Evolutionary conservation across 2,329 filamentous ascomycete genomes (phyloP), one percentile per base, ranked within the genome.

Genomic region (Cytospora schulzeri): DNA sequence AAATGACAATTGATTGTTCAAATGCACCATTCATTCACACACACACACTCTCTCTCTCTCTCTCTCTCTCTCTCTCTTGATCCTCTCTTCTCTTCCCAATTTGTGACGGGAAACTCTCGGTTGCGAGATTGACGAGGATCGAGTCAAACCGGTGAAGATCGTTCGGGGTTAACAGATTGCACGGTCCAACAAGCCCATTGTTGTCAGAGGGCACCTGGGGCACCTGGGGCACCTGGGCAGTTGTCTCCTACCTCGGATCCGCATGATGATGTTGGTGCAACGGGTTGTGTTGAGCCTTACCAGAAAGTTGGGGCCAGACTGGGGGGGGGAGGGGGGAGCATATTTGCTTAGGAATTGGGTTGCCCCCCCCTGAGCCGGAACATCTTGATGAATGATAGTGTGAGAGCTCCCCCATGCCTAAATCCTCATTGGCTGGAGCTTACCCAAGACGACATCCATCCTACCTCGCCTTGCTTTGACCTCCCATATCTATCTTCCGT

Each of bases 371-470:
- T 41, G 52, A 62, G 60, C 52, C 60, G 52, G 60, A 38, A 62
- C 60, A 38, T 54, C 45, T 35, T 56, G 52, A 56, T 41, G 60
- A 50, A 54, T 59, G 64, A 51, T 57, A 62, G 60, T 65, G 60
- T 63, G 53, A 62, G 60, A 69, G 70, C 69, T 68, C 63, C 64
- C 65, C 65, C 62, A 65, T 69, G 66, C 63, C 64, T 56, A 57
- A 60, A 45, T 52, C 48, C 67, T 74, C 71, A 74, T 73, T 74
- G 72, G 72, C 58, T 65, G 60, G 69, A 66, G 64, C 65, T 68
- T 68, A 68, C 70, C 71, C 60, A 62, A 63, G 64, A 66, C 64
- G 55, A 66, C 64, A 58, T 66, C 54, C 64, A 66, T 66, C 54
- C 63, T 57, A 63, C 55, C 60, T 57, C 55, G 60, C 60, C 60